These are phyloP conservation scores for Nannochloris sp. DNA, from an alignment of 139 green algal genomes.

Conservation along the genomic window DNA sequence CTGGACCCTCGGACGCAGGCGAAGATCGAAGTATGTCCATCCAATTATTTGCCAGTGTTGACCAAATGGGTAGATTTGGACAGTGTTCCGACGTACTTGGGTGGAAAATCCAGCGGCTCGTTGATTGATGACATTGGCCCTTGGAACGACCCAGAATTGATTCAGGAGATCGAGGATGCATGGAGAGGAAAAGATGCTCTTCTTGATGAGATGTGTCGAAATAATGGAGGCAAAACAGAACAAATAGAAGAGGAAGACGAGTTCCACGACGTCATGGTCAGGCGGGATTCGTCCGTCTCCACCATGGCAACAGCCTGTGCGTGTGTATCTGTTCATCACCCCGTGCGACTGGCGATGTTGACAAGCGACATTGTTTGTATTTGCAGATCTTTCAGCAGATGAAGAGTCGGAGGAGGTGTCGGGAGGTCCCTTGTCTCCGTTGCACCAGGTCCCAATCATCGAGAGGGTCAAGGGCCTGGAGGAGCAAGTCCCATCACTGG, in stretches of 20 bases:
- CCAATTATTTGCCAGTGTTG: slow-evolving; percentile 56
- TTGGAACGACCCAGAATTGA: slow-evolving; percentile 58
- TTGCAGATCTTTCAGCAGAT: neutral
- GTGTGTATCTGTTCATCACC: neutral
- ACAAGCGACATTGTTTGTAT: neutral
- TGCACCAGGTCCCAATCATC: slow-evolving; percentile 12
- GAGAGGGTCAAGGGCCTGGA: slow-evolving; percentile 50
- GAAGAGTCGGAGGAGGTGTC: neutral
- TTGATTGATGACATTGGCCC: slow-evolving; percentile 70
- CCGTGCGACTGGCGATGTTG: neutral
- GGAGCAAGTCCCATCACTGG: slow-evolving; percentile 28
- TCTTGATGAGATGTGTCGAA: no score
- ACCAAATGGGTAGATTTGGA: slow-evolving; percentile 61
- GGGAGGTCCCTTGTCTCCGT: neutral
- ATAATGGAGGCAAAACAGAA: neutral
- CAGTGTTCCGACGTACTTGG: slow-evolving; percentile 65
- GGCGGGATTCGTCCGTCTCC: neutral
- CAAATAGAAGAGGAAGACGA: neutral
- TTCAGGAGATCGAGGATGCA: slow-evolving; percentile 20
- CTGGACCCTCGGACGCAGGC: slow-evolving; percentile 62
- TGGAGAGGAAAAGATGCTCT: no score
- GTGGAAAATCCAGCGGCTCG: slow-evolving; percentile 45
- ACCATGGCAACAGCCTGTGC: neutral
- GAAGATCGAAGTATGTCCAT: slow-evolving; percentile 70
- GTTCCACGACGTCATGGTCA: neutral